phyloP scores from a whole-genome alignment of 83 land plant genomes.

The Thuja plicata region DNA sequence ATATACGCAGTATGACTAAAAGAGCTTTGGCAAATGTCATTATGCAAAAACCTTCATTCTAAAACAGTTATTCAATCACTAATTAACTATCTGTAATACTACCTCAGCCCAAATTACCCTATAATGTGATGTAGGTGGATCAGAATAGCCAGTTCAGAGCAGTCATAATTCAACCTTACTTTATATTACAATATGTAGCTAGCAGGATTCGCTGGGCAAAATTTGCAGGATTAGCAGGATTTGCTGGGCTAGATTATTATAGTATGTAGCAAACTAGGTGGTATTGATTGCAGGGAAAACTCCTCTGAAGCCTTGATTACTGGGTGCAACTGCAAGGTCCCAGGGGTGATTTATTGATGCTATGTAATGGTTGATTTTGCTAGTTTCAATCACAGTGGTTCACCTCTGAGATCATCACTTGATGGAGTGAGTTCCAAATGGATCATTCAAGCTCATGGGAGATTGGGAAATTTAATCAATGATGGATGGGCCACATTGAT shows the following conservation, averaged over 20 bases:
- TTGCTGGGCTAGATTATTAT: neutral
- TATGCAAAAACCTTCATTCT: no score
- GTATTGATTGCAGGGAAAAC: neutral
- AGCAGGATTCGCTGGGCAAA: neutral
- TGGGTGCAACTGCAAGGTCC: neutral
- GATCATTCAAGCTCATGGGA: neutral
- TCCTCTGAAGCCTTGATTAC: neutral
- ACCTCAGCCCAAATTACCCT: neutral
- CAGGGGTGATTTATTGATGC: neutral
- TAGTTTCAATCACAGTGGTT: neutral
- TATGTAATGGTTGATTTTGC: neutral
- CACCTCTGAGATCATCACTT: neutral
- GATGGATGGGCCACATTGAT: neutral
- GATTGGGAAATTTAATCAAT: neutral
- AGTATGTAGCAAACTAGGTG: neutral
- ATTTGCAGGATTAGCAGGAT: no score
- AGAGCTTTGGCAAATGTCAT: no score
- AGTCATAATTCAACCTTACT: neutral
- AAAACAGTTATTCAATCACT: no score
- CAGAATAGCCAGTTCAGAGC: neutral
- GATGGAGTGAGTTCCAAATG: neutral
- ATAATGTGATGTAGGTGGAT: neutral
- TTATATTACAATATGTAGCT: neutral
- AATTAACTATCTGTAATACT: neutral
- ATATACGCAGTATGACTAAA: no score